These are phyloP conservation scores for Pyricularia sp. DNA, from an alignment of 2,329 filamentous ascomycete genomes.

Conservation along the genomic window DNA sequence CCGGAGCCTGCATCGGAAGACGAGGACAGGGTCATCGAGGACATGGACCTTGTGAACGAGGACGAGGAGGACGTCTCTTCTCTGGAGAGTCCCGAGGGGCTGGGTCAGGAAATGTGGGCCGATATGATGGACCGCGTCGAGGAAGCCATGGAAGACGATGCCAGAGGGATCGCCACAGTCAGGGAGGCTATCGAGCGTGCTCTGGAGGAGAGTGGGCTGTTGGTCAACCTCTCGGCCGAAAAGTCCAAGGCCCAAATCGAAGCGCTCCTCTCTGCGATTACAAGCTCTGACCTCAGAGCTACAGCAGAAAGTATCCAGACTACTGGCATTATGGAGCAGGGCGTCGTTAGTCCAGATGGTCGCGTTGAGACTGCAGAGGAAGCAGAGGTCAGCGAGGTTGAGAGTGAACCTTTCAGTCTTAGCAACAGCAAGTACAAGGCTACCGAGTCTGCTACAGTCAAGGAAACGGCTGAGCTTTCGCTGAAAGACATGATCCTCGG, in stretches of 20 bases:
- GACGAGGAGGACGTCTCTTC: conserved; percentile 13
- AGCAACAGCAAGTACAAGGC: background rate
- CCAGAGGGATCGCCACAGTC: conserved; percentile 35
- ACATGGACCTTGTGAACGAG: background rate
- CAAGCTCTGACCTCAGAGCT: conserved; percentile 12
- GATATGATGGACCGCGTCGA: conserved; percentile 42
- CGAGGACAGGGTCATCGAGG: conserved; percentile 5
- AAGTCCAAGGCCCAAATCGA: conserved; percentile 37
- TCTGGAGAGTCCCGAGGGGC: conserved; percentile 7
- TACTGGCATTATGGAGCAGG: background rate
- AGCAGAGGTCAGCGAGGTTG: too few species aligned
- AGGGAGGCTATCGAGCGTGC: conserved; percentile 42
- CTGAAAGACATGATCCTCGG: conserved; percentile 39
- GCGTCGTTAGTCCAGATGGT: background rate
- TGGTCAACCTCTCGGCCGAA: conserved; percentile 28
- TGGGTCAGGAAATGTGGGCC: conserved; percentile 28
- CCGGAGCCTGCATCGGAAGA: conserved; percentile 11
- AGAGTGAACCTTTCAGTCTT: background rate
- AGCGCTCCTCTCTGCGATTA: conserved; percentile 35
- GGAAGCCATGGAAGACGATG: conserved; percentile 44
- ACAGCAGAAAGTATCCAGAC: conserved; percentile 9
- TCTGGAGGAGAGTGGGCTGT: conserved; percentile 39
- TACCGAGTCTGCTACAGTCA: background rate
- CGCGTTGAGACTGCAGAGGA: background rate
- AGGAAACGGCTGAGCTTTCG: conserved; percentile 6